Conservation (phyloP, 371 early-diverging fungal genomes). For the Furculomyces boomerangus region DNA sequence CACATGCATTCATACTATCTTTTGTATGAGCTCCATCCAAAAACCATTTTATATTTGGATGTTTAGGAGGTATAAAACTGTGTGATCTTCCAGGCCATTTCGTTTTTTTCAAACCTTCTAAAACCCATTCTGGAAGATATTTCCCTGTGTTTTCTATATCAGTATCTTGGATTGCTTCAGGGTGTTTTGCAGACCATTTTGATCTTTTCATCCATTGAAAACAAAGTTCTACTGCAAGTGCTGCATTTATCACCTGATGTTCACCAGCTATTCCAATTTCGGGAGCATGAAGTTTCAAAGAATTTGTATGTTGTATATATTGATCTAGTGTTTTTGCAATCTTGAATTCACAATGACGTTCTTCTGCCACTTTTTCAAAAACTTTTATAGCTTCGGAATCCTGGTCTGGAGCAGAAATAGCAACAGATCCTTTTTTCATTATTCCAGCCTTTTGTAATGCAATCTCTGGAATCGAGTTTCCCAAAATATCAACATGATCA, state of each 20-base stretch:
- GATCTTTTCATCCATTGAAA: conserved; percentile 38
- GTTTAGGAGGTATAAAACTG: conserved; percentile 20
- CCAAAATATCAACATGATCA: conserved; percentile 58
- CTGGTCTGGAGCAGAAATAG: conserved; percentile 44
- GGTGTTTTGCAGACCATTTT: not conserved
- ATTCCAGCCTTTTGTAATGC: conserved; percentile 93
- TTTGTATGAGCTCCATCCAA: conserved; percentile 91
- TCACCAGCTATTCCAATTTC: conserved; percentile 36
- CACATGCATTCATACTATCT: conserved; percentile 66
- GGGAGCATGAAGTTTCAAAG: not conserved
- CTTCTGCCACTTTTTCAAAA: conserved; percentile 43
- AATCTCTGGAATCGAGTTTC: conserved; percentile 57
- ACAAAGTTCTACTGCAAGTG: conserved; percentile 52
- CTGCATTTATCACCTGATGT: conserved; percentile 74
- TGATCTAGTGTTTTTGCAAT: conserved; percentile 3
- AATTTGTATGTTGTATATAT: no score
- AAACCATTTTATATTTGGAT: conserved; percentile 36
- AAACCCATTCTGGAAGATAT: not conserved
- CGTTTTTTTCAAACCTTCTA: conserved; percentile 37
- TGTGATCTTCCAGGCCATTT: conserved; percentile 88
- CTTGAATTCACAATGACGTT: conserved; percentile 27
- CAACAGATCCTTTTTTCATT: conserved; percentile 55
- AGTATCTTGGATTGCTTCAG: not conserved
- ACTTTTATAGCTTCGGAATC: conserved; percentile 44
- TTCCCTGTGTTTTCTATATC: not conserved